These are phyloP conservation scores for Calocybe gambosa DNA, from an alignment of 1,284 basidiomycete genomes.

Conservation along the genomic window DNA sequence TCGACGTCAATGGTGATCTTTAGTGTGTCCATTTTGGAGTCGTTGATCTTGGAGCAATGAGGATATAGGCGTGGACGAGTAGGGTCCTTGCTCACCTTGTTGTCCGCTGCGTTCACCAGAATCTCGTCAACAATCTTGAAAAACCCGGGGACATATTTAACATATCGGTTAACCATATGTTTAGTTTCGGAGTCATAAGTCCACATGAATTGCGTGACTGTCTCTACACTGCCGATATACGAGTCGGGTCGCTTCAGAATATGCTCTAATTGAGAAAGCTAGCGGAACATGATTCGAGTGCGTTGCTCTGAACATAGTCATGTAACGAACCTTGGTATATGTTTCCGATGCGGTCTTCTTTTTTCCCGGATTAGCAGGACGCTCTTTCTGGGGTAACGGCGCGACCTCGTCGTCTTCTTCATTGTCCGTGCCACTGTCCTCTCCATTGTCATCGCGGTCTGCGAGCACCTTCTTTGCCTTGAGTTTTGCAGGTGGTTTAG, in stretches of 20 bases:
- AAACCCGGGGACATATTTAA: slow-evolving; percentile 95
- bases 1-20: slow-evolving; percentile 87
- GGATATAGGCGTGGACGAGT: not conserved
- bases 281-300: slow-evolving; percentile 7
- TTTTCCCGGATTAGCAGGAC: slow-evolving; percentile 28
- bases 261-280: slow-evolving; percentile 96
- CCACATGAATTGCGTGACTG: slow-evolving; percentile 84
- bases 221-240: slow-evolving; percentile 94
- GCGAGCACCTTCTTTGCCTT: slow-evolving; percentile 63
- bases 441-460: slow-evolving; percentile 55
- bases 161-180: slow-evolving; percentile 76
- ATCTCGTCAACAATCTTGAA: slow-evolving; percentile 99
- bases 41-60: slow-evolving; percentile 68
- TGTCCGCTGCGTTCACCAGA: slow-evolving; percentile 98
- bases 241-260: slow-evolving; percentile 96
- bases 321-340: slow-evolving; percentile 74
- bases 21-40: slow-evolving; percentile 81
- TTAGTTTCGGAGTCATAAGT: slow-evolving; percentile 79
- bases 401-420: slow-evolving; percentile 37
- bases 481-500: slow-evolving; percentile 29
- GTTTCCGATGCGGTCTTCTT: slow-evolving; percentile 90
- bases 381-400: slow-evolving; percentile 26
- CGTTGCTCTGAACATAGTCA: slow-evolving; percentile 4
- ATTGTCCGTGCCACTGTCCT: slow-evolving; percentile 35
- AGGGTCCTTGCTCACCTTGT: slow-evolving; percentile 63